Conservation (phyloP, 2,329 filamentous ascomycete genomes). For the Thielaviopsis ethacetica region DNA sequence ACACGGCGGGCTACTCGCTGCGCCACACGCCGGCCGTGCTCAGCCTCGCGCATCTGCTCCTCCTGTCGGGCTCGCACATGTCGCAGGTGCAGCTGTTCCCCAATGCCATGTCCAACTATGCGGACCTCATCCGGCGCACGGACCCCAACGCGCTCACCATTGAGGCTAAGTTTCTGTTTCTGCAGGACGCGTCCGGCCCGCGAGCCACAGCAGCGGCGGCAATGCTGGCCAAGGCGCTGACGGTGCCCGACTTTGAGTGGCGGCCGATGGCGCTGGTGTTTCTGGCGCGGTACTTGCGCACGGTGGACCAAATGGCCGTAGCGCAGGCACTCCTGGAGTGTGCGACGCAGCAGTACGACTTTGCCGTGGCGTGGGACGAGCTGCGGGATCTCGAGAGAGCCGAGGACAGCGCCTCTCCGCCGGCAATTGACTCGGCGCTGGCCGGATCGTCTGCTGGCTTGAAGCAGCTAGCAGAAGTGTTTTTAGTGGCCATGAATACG, state of each 20-base stretch:
- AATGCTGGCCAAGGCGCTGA: constrained; percentile 6
- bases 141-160: constrained; percentile 21
- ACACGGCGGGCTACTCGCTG: constrained; percentile 18
- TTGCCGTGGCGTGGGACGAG: background rate
- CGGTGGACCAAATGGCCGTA: background rate
- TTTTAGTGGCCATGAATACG: background rate
- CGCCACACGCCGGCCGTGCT: constrained; percentile 1
- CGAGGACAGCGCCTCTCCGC: background rate
- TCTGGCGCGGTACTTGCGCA: background rate
- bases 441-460: background rate
- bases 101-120: background rate
- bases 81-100: constrained; percentile 2
- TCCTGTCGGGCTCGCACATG: constrained; percentile 18
- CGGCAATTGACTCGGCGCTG: background rate
- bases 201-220: constrained; percentile 5
- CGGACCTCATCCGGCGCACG: constrained; percentile 12
- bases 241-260: constrained; percentile 12
- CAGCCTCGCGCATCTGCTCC: background rate
- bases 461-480: background rate
- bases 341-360: constrained; percentile 1
- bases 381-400: background rate
- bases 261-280: background rate
- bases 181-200: background rate
- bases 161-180: constrained; percentile 15
- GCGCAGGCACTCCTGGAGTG: background rate